Evolutionary conservation across 78 protist species (phyloP), one percentile per base, ranked within the genome.

Genomic region (Dictyostelium citrinum): DNA sequence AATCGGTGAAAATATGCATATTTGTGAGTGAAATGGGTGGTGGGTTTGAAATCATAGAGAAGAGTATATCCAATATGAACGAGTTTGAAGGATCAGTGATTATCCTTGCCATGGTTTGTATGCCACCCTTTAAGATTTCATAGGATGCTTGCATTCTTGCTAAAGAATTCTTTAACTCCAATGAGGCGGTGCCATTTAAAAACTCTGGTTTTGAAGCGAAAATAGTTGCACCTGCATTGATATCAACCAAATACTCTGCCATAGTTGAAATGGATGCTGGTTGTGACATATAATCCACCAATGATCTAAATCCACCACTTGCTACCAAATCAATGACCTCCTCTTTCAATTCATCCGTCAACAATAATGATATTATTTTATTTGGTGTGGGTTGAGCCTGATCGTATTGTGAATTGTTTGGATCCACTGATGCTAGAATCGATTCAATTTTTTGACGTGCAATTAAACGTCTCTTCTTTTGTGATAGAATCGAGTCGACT

Each of bases 331-430:
- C 93, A 20, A 88, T 88, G 12, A 88, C 51, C n/a, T 88, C 93
- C 49, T 88, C 93, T 24, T 88, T 88, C 5, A 88, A 45, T 27
- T 88, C 93, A 24, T 88, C 93, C 2, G 93, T 88, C 10, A 88
- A 43, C 17, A 88, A 20, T 16, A 88, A 17, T 11, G 8, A 8
- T 31, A 88, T 1, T 64, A 64, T 64, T 64, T 64, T 64, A 64
- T 24, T 64, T 64, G 72, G 31, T 16, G 10, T 64, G 24, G 72
- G 31, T 11, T n/a, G 31, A 4, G 72, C 27, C 14, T 31, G 70
- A 11, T 74, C 31, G 20, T 45, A 75, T 68, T 88, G 93, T 5
- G 49, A 46, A 60, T 88, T 88, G 5, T 12, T 35, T 27, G 93
- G 82, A 33, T 68, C 49, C 1, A 49, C 58, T n/a, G 76, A 12